Percentiles rank a stretch among this genome's conserved stretches.
These are phyloP conservation scores for Vaccinium corymbosum DNA, from an alignment of 148 eudicot genomes.

Conservation along the genomic window DNA sequence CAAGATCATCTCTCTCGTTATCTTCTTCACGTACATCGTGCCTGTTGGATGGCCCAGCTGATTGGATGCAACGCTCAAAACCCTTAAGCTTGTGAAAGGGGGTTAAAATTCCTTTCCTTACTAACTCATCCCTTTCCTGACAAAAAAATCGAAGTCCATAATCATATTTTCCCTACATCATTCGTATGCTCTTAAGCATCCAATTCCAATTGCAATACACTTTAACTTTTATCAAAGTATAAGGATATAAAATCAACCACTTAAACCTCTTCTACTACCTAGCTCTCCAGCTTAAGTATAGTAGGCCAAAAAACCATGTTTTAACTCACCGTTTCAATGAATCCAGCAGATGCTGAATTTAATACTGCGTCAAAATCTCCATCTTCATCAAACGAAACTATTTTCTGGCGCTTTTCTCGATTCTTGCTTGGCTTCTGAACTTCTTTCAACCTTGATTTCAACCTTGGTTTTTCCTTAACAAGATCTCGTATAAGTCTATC, in stretches of 20 bases:
- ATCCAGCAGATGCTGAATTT: slow-evolving; percentile 90
- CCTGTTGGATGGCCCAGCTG: slow-evolving; percentile 44
- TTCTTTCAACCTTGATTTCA: slow-evolving; percentile 50
- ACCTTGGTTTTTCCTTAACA: slow-evolving; percentile 61
- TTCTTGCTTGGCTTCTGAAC: slow-evolving; percentile 39
- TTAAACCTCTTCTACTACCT: slow-evolving; percentile 1
- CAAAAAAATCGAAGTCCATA: slow-evolving; percentile 24
- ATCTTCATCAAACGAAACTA: slow-evolving; percentile 62
- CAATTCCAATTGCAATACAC: background rate
- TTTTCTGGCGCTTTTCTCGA: slow-evolving; percentile 52
- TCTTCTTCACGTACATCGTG: slow-evolving; percentile 24
- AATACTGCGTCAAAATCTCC: slow-evolving; percentile 79
- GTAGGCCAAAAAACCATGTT: slow-evolving; percentile 5
- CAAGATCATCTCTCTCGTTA: slow-evolving; percentile 35
- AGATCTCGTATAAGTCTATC: slow-evolving; percentile 54
- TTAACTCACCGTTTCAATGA: slow-evolving; percentile 89
- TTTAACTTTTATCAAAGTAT: background rate
- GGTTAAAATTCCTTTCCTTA: slow-evolving; percentile 87
- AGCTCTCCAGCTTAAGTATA: background rate
- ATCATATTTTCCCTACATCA: slow-evolving; percentile 1
- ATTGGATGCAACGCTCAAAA: slow-evolving; percentile 80
- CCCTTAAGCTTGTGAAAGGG: slow-evolving; percentile 97
- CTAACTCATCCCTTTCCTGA: slow-evolving; percentile 93
- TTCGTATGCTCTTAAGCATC: slow-evolving; percentile 9
- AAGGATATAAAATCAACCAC: slow-evolving; percentile 7